A percentile compares a stretch with the other conserved stretches of the same genome.
phyloP scores from a whole-genome alignment of 2,329 filamentous ascomycete genomes.

The Elsinoe ampelina region DNA sequence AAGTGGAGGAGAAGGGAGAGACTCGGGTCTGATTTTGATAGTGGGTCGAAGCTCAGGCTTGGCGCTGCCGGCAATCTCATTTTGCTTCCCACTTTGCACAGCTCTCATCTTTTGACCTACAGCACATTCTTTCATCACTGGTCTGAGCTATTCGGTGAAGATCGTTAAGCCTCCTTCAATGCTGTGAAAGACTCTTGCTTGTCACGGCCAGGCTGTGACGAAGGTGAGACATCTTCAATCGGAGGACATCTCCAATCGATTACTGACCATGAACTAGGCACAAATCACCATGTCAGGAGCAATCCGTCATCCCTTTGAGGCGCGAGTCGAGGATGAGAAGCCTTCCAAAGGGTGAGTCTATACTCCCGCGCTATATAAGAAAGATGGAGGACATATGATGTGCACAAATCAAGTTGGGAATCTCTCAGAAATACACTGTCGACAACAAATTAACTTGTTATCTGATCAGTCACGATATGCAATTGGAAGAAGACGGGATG shows the following conservation, averaged over 20 bases:
- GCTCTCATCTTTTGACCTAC: not conserved
- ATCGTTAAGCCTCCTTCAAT: not conserved
- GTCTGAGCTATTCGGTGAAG: no score
- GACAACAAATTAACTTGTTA: slow-evolving; percentile 78
- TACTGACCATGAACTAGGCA: not conserved
- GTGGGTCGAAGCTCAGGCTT: slow-evolving; percentile 1
- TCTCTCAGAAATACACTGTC: slow-evolving; percentile 98
- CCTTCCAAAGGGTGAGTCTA: slow-evolving; percentile 66
- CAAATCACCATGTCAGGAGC: slow-evolving; percentile 53
- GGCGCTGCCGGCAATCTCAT: not conserved
- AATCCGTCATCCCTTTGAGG: slow-evolving; percentile 62
- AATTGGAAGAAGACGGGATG: slow-evolving; percentile 19
- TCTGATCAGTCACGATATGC: slow-evolving; percentile 42
- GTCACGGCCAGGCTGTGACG: not conserved
- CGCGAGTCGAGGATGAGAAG: slow-evolving; percentile 73
- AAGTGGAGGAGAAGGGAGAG: slow-evolving; percentile 1
- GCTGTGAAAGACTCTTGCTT: not conserved
- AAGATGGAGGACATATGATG: slow-evolving; percentile 57
- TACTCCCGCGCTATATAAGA: slow-evolving; percentile 12
- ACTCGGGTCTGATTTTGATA: slow-evolving; percentile 5
- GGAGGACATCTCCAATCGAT: slow-evolving; percentile 26
- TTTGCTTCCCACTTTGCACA: not conserved
- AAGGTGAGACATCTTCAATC: slow-evolving; percentile 10
- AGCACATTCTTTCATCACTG: not conserved
- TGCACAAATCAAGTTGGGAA: slow-evolving; percentile 91